A percentile compares a stretch with the other conserved stretches of the same genome.
Conservation (phyloP, 2,329 filamentous ascomycete species). For the Ophiostoma ulmi region DNA sequence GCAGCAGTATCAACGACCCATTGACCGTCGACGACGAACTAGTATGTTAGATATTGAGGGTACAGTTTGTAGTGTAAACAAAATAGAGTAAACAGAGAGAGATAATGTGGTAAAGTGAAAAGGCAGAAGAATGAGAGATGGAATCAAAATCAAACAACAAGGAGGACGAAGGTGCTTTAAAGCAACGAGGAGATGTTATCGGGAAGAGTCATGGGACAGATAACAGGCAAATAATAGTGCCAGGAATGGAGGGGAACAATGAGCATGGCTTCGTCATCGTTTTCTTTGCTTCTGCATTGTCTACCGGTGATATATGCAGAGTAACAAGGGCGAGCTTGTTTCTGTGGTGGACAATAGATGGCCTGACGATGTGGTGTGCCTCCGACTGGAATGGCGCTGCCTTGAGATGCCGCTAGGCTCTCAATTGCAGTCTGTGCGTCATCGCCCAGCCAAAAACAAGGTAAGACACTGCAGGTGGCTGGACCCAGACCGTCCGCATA, state of each 20-base stretch:
- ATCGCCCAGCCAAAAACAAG: constrained; percentile 18
- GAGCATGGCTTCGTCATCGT: background rate
- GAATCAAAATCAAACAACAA: background rate
- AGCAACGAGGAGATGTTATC: background rate
- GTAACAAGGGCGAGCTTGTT: constrained; percentile 5
- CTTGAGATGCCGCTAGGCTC: background rate
- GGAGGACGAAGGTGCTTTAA: background rate
- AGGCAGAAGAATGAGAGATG: background rate
- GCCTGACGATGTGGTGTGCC: background rate
- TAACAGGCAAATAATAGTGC: background rate
- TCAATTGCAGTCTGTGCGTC: constrained; percentile 20
- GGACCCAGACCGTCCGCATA: background rate
- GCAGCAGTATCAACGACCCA: constrained; percentile 81
- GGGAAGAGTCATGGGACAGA: background rate
- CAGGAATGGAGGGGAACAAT: constrained; percentile 4
- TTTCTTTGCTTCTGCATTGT: background rate
- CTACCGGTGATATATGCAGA: background rate
- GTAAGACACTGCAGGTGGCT: constrained; percentile 18
- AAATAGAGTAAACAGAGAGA: background rate
- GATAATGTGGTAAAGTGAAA: background rate
- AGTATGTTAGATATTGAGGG: background rate
- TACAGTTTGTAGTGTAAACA: constrained; percentile 16
- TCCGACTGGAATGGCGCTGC: background rate
- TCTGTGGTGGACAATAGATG: background rate
- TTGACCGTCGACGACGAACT: constrained; percentile 93